These are phyloP conservation scores for Boletus eberwhitei DNA, from an alignment of 768 basidiomycete species.

Conservation along the genomic window DNA sequence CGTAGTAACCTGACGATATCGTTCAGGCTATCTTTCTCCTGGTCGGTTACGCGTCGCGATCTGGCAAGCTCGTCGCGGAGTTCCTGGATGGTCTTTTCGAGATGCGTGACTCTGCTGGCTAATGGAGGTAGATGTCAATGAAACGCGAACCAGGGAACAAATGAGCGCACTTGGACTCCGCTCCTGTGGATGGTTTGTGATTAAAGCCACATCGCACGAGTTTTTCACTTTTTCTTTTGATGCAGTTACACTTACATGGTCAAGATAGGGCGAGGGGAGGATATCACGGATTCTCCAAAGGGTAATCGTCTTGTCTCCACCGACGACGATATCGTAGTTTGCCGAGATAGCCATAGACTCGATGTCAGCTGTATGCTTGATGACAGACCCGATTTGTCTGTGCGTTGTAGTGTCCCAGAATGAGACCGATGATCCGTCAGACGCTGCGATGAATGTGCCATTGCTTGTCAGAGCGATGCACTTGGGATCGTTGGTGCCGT, in stretches of 20 bases:
- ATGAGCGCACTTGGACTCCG: no score
- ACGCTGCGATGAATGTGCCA: slow-evolving; percentile 1
- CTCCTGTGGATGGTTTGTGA: no score
- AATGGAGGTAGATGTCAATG: no score
- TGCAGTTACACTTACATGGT: not conserved
- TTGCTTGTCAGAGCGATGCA: not conserved
- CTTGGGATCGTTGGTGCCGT: not conserved
- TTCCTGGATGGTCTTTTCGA: no score
- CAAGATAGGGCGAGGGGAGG: slow-evolving; percentile 1
- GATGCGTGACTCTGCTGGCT: no score
- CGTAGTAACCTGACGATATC: not conserved
- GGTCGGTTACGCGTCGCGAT: not conserved
- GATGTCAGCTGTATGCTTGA: not conserved
- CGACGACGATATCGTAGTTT: not conserved
- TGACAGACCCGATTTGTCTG: not conserved
- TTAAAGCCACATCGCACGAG: no score
- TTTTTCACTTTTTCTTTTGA: no score
- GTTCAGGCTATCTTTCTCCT: not conserved
- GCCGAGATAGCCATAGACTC: slow-evolving; percentile 1
- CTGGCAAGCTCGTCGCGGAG: no score
- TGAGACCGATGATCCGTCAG: not conserved
- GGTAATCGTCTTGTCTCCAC: not conserved
- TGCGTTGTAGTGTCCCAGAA: slow-evolving; percentile 8
- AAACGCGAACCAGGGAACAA: no score
- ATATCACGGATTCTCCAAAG: not conserved